phyloP scores from a whole-genome alignment of 2,329 filamentous ascomycete genomes.

The Fusarium brachygibbosum region DNA sequence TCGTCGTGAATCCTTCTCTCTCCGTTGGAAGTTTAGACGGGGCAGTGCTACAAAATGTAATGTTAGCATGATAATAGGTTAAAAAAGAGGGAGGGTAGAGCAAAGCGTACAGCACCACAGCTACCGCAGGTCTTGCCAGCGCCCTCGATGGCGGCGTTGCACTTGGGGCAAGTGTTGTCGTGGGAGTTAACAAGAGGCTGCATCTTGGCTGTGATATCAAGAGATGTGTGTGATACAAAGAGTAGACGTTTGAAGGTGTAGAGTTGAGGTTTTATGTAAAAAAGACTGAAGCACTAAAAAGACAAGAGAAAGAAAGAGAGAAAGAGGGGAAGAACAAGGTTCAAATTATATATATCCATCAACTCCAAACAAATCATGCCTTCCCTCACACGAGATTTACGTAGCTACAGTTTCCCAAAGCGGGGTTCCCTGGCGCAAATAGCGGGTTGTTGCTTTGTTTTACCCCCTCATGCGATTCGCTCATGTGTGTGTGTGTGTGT shows the following conservation, averaged over 20 bases:
- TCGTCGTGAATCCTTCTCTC: slow-evolving; percentile 15
- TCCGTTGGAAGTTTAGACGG: slow-evolving; percentile 40
- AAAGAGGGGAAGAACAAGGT: neutral
- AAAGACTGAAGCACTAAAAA: neutral
- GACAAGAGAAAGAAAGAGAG: neutral
- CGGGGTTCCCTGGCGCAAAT: slow-evolving; percentile 39
- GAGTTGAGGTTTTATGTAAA: neutral
- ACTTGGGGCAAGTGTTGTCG: slow-evolving; percentile 68
- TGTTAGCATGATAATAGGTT: slow-evolving; percentile 13
- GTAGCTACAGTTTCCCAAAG: slow-evolving; percentile 25
- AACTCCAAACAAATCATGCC: slow-evolving; percentile 18
- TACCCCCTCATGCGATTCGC: slow-evolving; percentile 44
- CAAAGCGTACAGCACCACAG: slow-evolving; percentile 68
- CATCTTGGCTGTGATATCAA: slow-evolving; percentile 43
- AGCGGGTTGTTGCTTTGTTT: slow-evolving; percentile 41
- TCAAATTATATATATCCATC: slow-evolving; percentile 12
- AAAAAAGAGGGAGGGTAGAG: neutral
- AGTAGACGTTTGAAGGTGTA: neutral
- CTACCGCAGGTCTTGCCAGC: slow-evolving; percentile 66
- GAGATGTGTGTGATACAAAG: neutral
- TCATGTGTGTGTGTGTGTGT: slow-evolving; percentile 6
- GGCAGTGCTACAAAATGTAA: slow-evolving; percentile 43
- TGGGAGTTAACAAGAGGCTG: slow-evolving; percentile 55
- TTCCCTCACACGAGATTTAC: slow-evolving; percentile 35
- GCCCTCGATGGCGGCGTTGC: slow-evolving; percentile 62